These are phyloP conservation scores for Capsicum rhomboideum DNA, from an alignment of 257 asterid species.

Conservation along the genomic window DNA sequence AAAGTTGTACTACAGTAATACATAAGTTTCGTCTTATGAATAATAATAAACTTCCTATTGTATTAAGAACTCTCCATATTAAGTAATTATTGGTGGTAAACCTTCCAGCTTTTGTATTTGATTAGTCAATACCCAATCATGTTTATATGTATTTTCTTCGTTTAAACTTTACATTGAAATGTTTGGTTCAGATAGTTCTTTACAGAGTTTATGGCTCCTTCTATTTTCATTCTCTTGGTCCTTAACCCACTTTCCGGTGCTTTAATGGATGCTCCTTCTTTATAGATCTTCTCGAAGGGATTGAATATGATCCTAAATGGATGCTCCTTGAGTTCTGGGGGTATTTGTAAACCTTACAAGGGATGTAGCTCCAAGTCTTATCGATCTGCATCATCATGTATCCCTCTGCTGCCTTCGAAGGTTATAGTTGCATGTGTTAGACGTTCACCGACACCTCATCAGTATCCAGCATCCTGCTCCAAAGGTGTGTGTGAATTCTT, in stretches of 20 bases:
- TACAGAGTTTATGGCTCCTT: not conserved
- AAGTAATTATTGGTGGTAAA: not conserved
- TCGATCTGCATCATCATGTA: slow-evolving; percentile 13
- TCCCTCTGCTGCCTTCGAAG: slow-evolving; percentile 6
- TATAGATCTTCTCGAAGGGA: slow-evolving; percentile 7
- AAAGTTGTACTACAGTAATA: not conserved
- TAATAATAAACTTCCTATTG: not conserved
- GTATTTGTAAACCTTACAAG: slow-evolving; percentile 19
- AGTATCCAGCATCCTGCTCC: slow-evolving; percentile 4
- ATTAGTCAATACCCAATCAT: not conserved
- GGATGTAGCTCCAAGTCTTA: slow-evolving; percentile 18
- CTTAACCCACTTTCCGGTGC: not conserved
- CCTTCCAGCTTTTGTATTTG: not conserved
- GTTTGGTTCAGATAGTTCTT: not conserved
- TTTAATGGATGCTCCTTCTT: not conserved
- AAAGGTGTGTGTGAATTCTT: slow-evolving; percentile 31
- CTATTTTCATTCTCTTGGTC: not conserved
- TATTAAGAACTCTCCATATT: not conserved
- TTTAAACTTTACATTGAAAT: not conserved
- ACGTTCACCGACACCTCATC: slow-evolving; percentile 19
- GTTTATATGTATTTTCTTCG: not conserved
- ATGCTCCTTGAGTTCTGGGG: slow-evolving; percentile 30
- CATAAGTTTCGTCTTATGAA: not conserved
- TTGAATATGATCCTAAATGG: slow-evolving; percentile 50
- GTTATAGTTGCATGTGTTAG: slow-evolving; percentile 11